Conservation (phyloP, 441 rosid species). For the Pelargonium cotyledonis region DNA sequence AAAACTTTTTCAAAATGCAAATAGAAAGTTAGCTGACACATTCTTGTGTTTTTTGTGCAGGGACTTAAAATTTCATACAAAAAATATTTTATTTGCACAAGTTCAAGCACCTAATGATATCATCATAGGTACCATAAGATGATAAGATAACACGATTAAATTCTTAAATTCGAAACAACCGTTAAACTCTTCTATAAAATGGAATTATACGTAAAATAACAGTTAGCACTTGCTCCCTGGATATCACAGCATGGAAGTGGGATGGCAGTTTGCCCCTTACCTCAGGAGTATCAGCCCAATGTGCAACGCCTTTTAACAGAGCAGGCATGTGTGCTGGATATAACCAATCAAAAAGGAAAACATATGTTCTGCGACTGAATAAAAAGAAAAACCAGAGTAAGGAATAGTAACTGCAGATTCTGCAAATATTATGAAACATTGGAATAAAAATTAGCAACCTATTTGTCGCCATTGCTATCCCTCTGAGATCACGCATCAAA, state of each 20-base stretch:
- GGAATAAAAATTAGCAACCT: slow-evolving; percentile 36
- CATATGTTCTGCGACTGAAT: slow-evolving; percentile 90
- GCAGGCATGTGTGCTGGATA: slow-evolving; percentile 96
- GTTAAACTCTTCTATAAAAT: neutral
- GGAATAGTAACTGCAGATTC: neutral
- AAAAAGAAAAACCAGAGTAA: neutral
- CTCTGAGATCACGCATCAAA: slow-evolving; percentile 95
- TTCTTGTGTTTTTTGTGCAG: neutral
- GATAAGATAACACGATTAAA: neutral
- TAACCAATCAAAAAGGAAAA: slow-evolving; percentile 94
- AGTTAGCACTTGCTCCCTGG: neutral
- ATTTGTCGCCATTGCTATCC: slow-evolving; percentile 95
- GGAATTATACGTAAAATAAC: neutral
- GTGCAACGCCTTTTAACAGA: slow-evolving; percentile 81
- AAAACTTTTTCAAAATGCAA: neutral
- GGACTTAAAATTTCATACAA: neutral
- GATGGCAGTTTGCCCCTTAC: slow-evolving; percentile 34
- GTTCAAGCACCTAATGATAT: neutral
- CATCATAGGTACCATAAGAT: neutral
- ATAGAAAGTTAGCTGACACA: neutral
- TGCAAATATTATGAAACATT: neutral
- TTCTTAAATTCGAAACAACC: neutral
- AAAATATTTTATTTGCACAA: too few relatives aligned
- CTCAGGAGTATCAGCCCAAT: slow-evolving; percentile 98
- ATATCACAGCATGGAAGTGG: slow-evolving; percentile 1